Evolutionary conservation across 257 asterid species (phyloP).

Genomic region (Linderniella brevidens): DNA sequence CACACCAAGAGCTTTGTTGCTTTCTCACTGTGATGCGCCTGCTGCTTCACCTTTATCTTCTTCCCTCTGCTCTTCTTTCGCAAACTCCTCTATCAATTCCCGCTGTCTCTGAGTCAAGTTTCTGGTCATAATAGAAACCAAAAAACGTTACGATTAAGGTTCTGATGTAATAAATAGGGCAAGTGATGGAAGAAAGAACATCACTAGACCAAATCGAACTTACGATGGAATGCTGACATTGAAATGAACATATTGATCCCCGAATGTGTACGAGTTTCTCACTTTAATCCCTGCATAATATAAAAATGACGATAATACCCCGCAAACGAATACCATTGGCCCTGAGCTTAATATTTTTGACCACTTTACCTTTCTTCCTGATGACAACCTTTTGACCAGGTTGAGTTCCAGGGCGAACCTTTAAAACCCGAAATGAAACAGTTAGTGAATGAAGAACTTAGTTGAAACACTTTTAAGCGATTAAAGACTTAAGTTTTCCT

Average conservation of each 20-base stretch:
- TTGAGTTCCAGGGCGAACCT: conserved; percentile 93
- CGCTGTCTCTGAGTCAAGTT: conserved; percentile 59
- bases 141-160: no score
- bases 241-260: conserved; percentile 85
- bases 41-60: conserved; percentile 26
- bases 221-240: conserved; percentile 84
- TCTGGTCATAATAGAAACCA: conserved; percentile 15
- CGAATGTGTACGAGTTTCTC: conserved; percentile 54
- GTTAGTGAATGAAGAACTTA: no score
- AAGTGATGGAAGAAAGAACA: neutral
- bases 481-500: no score
- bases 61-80: conserved; percentile 51
- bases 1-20: no score
- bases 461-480: no score
- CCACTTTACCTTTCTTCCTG: conserved; percentile 46
- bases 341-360: neutral
- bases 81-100: conserved; percentile 55
- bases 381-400: conserved; percentile 92
- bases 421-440: conserved; percentile 11
- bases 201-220: conserved; percentile 12
- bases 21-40: conserved; percentile 7
- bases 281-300: conserved; percentile 60
- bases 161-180: neutral
- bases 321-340: neutral
- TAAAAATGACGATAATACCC: neutral